Percentiles rank a stretch among this genome's conserved stretches.
These are phyloP conservation scores for Coemansia sp. DNA, from an alignment of 192 early-diverging fungal species.

Conservation along the genomic window DNA sequence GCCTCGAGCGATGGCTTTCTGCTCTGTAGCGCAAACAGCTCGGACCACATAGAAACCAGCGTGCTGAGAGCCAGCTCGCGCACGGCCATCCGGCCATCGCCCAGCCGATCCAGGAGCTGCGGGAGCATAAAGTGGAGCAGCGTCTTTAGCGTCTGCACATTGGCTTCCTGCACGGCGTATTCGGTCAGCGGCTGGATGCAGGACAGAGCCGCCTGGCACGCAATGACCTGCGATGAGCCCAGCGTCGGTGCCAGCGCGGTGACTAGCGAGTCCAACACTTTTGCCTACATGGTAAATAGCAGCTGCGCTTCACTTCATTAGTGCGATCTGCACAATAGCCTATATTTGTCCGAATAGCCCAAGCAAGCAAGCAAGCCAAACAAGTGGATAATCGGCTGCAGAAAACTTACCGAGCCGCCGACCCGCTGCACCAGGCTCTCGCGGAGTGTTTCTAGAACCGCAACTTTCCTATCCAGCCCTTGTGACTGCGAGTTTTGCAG, in stretches of 20 bases:
- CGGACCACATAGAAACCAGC: conserved; percentile 36
- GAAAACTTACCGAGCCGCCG: conserved; percentile 36
- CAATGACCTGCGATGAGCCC: conserved; percentile 50
- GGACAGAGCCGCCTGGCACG: conserved; percentile 40
- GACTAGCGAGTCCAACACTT: conserved; percentile 41
- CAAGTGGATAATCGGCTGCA: neutral
- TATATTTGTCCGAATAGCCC: neutral
- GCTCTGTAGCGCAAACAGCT: conserved; percentile 15
- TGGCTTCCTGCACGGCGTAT: conserved; percentile 12
- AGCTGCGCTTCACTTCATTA: neutral
- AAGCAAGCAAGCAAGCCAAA: neutral
- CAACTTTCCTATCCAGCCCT: conserved; percentile 29
- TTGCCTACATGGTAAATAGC: conserved; percentile 16
- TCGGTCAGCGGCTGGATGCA: conserved; percentile 40
- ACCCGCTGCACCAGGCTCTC: conserved; percentile 16
- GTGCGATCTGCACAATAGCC: neutral
- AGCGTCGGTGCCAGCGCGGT: conserved; percentile 34
- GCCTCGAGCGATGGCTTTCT: conserved; percentile 11
- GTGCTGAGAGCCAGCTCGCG: conserved; percentile 44
- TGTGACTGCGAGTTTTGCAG: conserved; percentile 31
- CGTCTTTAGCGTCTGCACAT: conserved; percentile 15
- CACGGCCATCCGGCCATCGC: conserved; percentile 46
- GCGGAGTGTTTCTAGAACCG: conserved; percentile 22
- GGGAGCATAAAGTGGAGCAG: conserved; percentile 46
- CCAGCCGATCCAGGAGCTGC: conserved; percentile 42